Evolutionary conservation across 805 yeast species (phyloP).

Genomic region (Kodamaea hsintzibuensis): DNA sequence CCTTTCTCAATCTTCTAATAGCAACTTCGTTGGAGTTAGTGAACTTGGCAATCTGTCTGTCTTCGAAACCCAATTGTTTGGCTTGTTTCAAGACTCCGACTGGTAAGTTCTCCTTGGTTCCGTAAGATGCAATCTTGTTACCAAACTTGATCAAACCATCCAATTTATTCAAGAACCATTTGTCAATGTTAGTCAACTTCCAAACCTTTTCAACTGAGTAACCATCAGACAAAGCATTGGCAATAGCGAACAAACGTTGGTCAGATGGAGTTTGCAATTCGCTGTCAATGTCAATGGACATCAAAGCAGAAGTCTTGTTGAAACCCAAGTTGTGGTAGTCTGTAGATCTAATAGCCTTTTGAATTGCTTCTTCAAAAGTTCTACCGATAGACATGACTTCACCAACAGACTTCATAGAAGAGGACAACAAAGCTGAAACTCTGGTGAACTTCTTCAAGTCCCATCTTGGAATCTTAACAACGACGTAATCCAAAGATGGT

Average conservation of each 20-base stretch:
- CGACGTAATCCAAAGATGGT: constrained; percentile 95
- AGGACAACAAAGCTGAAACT: constrained; percentile 82
- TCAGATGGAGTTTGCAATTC: constrained; percentile 98
- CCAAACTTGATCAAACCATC: constrained; percentile 74
- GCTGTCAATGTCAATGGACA: constrained; percentile 88
- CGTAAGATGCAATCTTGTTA: constrained; percentile 56
- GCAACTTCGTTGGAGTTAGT: constrained; percentile 89
- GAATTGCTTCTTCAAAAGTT: constrained; percentile 96
- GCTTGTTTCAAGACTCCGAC: constrained; percentile 70
- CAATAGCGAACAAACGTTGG: constrained; percentile 93
- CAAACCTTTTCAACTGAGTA: constrained; percentile 92
- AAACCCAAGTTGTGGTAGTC: constrained; percentile 96
- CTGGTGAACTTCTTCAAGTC: constrained; percentile 94
- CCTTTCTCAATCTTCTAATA: constrained; percentile 84
- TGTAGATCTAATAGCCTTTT: constrained; percentile 94
- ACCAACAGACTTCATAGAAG: constrained; percentile 98
- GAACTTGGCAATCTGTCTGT: constrained; percentile 91
- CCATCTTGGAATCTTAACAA: constrained; percentile 98
- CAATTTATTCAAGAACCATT: constrained; percentile 93
- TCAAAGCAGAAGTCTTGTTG: constrained; percentile 76
- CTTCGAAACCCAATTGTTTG: constrained; percentile 95
- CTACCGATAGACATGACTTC: constrained; percentile 98
- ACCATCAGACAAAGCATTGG: constrained; percentile 87
- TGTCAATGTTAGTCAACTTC: constrained; percentile 88
- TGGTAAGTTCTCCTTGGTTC: constrained; percentile 63